A percentile compares a stretch with the other conserved stretches of the same genome.
These are phyloP conservation scores for Rhizopogon roseolus DNA, from an alignment of 768 basidiomycete species.

Conservation along the genomic window DNA sequence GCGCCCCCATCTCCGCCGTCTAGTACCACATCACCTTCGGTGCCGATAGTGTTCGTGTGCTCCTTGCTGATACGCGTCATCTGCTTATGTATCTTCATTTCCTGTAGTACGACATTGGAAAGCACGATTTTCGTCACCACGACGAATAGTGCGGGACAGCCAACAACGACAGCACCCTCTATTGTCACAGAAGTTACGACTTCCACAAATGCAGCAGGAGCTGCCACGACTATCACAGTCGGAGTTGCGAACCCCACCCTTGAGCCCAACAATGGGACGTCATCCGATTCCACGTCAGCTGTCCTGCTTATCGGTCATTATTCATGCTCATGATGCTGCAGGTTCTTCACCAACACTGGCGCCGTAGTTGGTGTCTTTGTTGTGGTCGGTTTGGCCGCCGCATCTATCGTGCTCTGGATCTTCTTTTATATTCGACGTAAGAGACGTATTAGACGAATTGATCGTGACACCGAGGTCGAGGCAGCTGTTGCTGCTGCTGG, in stretches of 20 bases:
- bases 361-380: slow-evolving; percentile 92
- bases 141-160: slow-evolving; percentile 51
- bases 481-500: slow-evolving; percentile 70
- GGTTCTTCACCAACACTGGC: slow-evolving; percentile 85
- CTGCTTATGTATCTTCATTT: slow-evolving; percentile 3
- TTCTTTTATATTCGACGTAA: slow-evolving; percentile 68
- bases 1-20: slow-evolving; percentile 9
- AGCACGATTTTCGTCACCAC: slow-evolving; percentile 50
- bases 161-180: slow-evolving; percentile 47
- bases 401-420: slow-evolving; percentile 63
- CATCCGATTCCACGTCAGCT: slow-evolving; percentile 48
- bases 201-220: slow-evolving; percentile 51
- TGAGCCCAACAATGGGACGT: slow-evolving; percentile 38
- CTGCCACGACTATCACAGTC: slow-evolving; percentile 54
- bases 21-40: slow-evolving; percentile 5
- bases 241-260: slow-evolving; percentile 71
- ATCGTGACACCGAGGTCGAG: slow-evolving; percentile 68
- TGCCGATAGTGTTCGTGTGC: slow-evolving; percentile 13
- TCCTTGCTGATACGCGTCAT: slow-evolving; percentile 9
- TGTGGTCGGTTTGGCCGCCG: slow-evolving; percentile 78
- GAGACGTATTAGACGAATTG: slow-evolving; percentile 53
- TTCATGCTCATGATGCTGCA: slow-evolving; percentile 22
- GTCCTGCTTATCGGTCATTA: background rate
- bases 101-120: slow-evolving; percentile 46
- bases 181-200: slow-evolving; percentile 53